Conservation (phyloP, 2,329 filamentous ascomycete species). For the Ophiocordyceps sinensis region DNA sequence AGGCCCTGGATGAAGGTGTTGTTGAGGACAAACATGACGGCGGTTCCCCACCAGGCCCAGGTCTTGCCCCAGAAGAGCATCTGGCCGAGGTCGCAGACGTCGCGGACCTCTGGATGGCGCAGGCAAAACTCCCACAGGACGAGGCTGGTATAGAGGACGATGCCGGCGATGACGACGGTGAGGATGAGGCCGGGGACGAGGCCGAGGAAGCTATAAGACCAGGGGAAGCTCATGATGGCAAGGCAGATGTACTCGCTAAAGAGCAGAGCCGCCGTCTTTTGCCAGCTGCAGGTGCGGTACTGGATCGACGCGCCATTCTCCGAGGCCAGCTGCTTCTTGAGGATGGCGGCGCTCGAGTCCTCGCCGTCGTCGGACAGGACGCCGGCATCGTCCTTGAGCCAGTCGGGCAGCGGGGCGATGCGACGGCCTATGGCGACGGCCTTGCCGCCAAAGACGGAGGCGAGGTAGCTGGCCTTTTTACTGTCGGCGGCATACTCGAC, state of each 20-base stretch:
- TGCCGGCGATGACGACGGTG: conserved; percentile 59
- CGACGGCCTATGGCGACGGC: conserved; percentile 32
- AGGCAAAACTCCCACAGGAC: conserved; percentile 72
- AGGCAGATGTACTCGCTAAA: conserved; percentile 95
- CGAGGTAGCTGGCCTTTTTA: conserved; percentile 8
- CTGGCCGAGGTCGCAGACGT: conserved; percentile 92
- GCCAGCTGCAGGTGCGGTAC: conserved; percentile 88
- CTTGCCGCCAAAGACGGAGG: conserved; percentile 22
- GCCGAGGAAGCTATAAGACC: conserved; percentile 78
- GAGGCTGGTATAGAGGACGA: conserved; percentile 65
- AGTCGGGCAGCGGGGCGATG: conserved; percentile 30
- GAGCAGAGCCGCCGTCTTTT: conserved; percentile 80
- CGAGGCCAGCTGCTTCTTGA: conserved; percentile 56
- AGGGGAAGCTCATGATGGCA: conserved; percentile 88
- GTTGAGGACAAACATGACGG: conserved; percentile 83
- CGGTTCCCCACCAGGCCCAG: conserved; percentile 55
- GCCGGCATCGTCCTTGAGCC: conserved; percentile 15
- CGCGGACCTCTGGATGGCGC: conserved; percentile 76
- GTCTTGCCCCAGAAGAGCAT: conserved; percentile 80
- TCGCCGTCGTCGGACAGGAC: conserved; percentile 22
- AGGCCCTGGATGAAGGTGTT: conserved; percentile 81
- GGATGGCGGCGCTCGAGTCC: conserved; percentile 32
- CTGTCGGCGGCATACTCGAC: conserved; percentile 8
- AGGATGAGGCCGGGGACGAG: conserved; percentile 74
- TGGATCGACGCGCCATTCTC: conserved; percentile 72